phyloP scores from a whole-genome alignment of 495 filamentous ascomycete species.

The Clohesyomyces aquaticus region DNA sequence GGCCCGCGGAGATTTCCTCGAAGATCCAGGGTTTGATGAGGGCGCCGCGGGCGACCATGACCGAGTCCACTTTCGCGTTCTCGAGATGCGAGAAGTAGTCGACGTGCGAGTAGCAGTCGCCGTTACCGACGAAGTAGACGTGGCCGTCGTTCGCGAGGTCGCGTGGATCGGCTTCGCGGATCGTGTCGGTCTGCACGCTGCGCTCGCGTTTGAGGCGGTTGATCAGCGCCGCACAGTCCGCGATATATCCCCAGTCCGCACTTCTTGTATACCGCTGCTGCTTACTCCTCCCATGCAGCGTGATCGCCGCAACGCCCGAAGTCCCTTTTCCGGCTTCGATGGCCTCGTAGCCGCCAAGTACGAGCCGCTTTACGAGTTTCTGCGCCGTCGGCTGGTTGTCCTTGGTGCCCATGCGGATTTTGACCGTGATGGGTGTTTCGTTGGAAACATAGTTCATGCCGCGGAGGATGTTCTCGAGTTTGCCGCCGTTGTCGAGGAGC shows the following conservation, averaged over 20 bases:
- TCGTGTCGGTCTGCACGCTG: slow-evolving; percentile 70
- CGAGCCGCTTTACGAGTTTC: slow-evolving; percentile 80
- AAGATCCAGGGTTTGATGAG: slow-evolving; percentile 98
- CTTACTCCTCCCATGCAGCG: slow-evolving; percentile 87
- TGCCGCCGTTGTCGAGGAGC: slow-evolving; percentile 79
- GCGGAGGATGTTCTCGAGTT: slow-evolving; percentile 86
- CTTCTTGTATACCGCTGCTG: slow-evolving; percentile 90
- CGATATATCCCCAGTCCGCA: slow-evolving; percentile 93
- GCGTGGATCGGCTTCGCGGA: slow-evolving; percentile 70
- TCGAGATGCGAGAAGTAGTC: slow-evolving; percentile 82
- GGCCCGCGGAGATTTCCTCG: slow-evolving; percentile 87
- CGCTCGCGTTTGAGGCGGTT: slow-evolving; percentile 70
- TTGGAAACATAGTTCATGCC: slow-evolving; percentile 93
- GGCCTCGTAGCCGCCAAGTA: slow-evolving; percentile 73
- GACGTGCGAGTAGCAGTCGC: slow-evolving; percentile 89
- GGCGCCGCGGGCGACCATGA: slow-evolving; percentile 91
- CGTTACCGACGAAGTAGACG: slow-evolving; percentile 93
- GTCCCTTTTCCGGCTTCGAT: slow-evolving; percentile 63
- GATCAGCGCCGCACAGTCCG: slow-evolving; percentile 83
- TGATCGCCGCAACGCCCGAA: slow-evolving; percentile 86
- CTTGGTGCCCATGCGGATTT: slow-evolving; percentile 89
- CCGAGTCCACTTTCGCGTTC: slow-evolving; percentile 75
- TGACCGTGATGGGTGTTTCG: slow-evolving; percentile 86
- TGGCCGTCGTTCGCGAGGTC: slow-evolving; percentile 60
- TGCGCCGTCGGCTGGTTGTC: slow-evolving; percentile 77